Evolutionary conservation across 305 asterid species (phyloP), one percentile per base, ranked within the genome.

Genomic region (Plantago coronopus): DNA sequence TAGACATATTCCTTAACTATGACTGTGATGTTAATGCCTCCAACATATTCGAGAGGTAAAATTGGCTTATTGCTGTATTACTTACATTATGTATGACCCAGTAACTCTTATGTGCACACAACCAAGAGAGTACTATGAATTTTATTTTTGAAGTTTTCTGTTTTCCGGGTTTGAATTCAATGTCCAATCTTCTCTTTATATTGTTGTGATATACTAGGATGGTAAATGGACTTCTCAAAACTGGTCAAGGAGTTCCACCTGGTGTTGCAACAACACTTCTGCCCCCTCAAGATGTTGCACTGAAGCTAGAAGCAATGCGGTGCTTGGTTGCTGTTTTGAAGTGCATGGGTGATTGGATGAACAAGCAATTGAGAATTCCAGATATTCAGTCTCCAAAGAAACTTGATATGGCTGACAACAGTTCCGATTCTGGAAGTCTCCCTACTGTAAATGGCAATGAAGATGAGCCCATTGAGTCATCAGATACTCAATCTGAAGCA

Each of bases 11-110:
- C 77, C 95, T 94, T 54, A 94, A 94, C 77, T 94, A 94, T 71
- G 99, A 94, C 56, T 94, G 99, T 74, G 99, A 94, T 78, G 97
- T 94, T 73, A 94, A 89, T 83, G 95, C 99, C 54, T 90, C 99
- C 57, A 94, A 94, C 87, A 90, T 90, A 79, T 94, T 90, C 45
- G 99, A 94, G 85, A 87, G 99, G 99, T 90, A 84, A 70, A 48
- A 43, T 61, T 71, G 48, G 47, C 45, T 60, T 34, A 47, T 60
- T 62, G 42, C 46, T 65, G 48, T 64, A 47, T 71, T 61, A 53
- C 31, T 46, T 55, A 14, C 62, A 23, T 17, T 58, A 47, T 46
- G 55, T 61, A 59, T 61, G 20, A 18, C 34, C 23, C 19, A 65
- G 16, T 48, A 59, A 23, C 29, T 63, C 61, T 55, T 37, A 25